Evolutionary conservation across 2,329 filamentous ascomycete genomes (phyloP), one percentile per base, ranked within the genome.

Genomic region (Akanthomyces dipterigenus): DNA sequence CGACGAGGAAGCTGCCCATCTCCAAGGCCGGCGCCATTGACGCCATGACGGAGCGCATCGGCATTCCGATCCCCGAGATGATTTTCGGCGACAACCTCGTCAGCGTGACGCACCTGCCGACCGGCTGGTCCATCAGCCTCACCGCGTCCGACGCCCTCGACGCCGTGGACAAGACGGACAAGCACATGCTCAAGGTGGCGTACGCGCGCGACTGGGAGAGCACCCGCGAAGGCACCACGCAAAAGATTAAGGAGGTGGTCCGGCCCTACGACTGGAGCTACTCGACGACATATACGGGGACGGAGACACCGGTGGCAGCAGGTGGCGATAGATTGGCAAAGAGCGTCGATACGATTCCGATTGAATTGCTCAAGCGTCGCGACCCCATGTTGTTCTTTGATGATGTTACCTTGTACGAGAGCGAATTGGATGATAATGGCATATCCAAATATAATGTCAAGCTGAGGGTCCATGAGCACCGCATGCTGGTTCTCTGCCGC

Each of bases 251-350:
- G 71, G 91, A 97, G 71, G 88, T 97, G 28, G 91, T 99, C 60
- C 93, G 93, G 77, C 93, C 93, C 3, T 99, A 96, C 73, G 95
- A 99, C 77, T 99, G 95, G 95, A 96, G 91, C 64, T 99, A 98
- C 77, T 95, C 87, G 66, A 96, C 93, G 40, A 83, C 88, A 66
- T 99, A 96, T 75, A 83, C 82, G 61, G 95, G 95, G 55, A 91
- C 88, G 63, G 57, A 69, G 62, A 62, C 72, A 9, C 65, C 46
- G 36, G 11, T 16, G 7, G 5, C 36, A 12, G 51, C 40, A 6
- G 40, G 55, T 45, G 61, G 56, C n/a, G 70, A 69, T 62, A 48
- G 62, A 53, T 69, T 75, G 36, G 42, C 57, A 14, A 70, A 72
- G 5, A 72, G 74, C 6, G 67, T 70, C 5, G 72, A 73, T 59